Percentiles rank a stretch among this genome's conserved stretches.
phyloP scores from a whole-genome alignment of 2,329 filamentous ascomycete species.

The Polychaeton citri region DNA sequence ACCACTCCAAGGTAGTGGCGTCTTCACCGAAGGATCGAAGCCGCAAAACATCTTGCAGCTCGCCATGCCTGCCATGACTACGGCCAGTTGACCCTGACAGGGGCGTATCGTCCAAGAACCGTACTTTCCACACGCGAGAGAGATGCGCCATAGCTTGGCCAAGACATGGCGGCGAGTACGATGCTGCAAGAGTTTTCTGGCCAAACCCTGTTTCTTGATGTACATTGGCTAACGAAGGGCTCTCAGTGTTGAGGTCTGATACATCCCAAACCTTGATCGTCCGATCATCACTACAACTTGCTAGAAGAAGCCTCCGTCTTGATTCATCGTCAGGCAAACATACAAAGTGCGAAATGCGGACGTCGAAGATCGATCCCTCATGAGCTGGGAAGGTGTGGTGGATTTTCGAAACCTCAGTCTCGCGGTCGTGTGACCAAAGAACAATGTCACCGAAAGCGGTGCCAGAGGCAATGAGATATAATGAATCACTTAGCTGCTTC shows the following conservation, averaged over 20 bases:
- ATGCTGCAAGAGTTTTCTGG: constrained; percentile 16
- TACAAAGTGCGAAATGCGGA: constrained; percentile 56
- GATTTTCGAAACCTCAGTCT: constrained; percentile 23
- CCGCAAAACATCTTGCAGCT: not conserved
- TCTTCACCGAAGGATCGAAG: constrained; percentile 67
- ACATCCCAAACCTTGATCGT: constrained; percentile 84
- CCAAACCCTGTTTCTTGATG: constrained; percentile 34
- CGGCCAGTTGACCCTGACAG: too few relatives aligned
- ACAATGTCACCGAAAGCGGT: constrained; percentile 93
- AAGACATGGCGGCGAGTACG: constrained; percentile 33
- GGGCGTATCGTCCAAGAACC: constrained; percentile 45
- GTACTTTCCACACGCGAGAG: constrained; percentile 80
- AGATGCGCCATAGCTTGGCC: constrained; percentile 72
- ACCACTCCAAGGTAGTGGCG: constrained; percentile 7
- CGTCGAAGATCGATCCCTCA: constrained; percentile 87
- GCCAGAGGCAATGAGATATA: constrained; percentile 67
- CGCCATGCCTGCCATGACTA: not conserved
- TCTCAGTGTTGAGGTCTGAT: constrained; percentile 32
- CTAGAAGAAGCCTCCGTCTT: constrained; percentile 49
- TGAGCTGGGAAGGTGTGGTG: constrained; percentile 54
- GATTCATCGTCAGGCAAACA: constrained; percentile 10
- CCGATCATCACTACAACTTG: constrained; percentile 88
- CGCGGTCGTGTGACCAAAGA: constrained; percentile 58
- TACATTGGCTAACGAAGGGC: constrained; percentile 9
- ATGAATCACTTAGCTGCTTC: constrained; percentile 43